Evolutionary conservation across 345 rosid genomes (phyloP).

Genomic region (Hirschfeldia incana): DNA sequence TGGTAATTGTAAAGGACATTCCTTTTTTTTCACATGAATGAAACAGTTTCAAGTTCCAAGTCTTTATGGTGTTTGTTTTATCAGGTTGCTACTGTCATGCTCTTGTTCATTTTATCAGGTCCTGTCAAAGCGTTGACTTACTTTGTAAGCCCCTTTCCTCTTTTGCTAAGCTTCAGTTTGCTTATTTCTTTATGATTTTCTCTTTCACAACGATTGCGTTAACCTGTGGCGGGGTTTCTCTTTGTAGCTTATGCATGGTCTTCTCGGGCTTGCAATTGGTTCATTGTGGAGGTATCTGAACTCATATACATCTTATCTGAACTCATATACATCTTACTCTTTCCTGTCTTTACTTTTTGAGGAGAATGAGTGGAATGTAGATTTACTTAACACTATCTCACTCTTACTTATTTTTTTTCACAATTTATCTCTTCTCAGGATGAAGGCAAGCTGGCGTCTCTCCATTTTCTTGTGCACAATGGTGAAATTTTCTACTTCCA

Average conservation of each 20-base stretch:
- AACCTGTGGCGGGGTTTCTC: neutral
- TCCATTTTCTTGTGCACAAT: slow-evolving; percentile 81
- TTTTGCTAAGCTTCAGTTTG: slow-evolving; percentile 9
- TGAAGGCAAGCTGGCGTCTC: slow-evolving; percentile 64
- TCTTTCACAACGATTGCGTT: slow-evolving; percentile 2
- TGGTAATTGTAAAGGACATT: slow-evolving; percentile 51
- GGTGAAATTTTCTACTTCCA: slow-evolving; percentile 49
- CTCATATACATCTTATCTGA: slow-evolving; percentile 11
- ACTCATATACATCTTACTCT: neutral
- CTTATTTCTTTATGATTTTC: neutral
- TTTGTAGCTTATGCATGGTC: slow-evolving; percentile 79
- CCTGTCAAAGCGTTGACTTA: slow-evolving; percentile 83
- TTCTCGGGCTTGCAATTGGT: slow-evolving; percentile 83
- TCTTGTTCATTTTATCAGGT: slow-evolving; percentile 85
- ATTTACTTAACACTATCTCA: slow-evolving; percentile 1
- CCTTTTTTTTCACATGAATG: neutral
- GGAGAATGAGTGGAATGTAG: slow-evolving; percentile 3
- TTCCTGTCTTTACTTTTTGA: slow-evolving; percentile 1
- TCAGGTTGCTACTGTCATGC: slow-evolving; percentile 88
- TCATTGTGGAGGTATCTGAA: slow-evolving; percentile 76
- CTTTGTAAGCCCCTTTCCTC: slow-evolving; percentile 56
- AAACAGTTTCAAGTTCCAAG: neutral
- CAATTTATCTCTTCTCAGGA: slow-evolving; percentile 48
- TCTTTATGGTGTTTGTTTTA: slow-evolving; percentile 22
- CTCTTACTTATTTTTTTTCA: neutral